A percentile compares a stretch with the other conserved stretches of the same genome.
These are phyloP conservation scores for Cercospora sojina DNA, from an alignment of 2,329 filamentous ascomycete genomes.

Conservation along the genomic window DNA sequence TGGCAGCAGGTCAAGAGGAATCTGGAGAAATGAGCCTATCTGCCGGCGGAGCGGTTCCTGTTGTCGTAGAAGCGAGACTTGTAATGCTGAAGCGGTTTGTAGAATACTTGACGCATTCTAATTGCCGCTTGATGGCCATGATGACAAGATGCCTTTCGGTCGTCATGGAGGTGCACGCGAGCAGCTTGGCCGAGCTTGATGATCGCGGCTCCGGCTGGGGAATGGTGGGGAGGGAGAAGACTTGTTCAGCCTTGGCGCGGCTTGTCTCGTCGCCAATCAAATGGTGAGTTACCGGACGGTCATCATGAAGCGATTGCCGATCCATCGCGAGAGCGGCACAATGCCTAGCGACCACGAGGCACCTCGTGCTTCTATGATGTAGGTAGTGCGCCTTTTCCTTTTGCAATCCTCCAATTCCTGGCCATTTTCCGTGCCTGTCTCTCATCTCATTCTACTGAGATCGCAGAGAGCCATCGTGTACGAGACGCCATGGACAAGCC, in stretches of 20 bases:
- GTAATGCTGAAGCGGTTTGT: not conserved
- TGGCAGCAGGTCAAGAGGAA: constrained; percentile 29
- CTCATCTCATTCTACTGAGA: not conserved
- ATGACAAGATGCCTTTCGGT: no score
- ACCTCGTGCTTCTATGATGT: constrained; percentile 4
- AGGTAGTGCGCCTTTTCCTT: not conserved
- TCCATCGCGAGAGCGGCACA: constrained; percentile 1
- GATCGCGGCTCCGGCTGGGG: not conserved
- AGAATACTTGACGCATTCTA: not conserved
- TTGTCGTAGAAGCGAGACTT: not conserved
- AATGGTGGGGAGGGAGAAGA: not conserved
- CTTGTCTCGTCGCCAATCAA: constrained; percentile 2
- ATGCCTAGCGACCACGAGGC: constrained; percentile 3
- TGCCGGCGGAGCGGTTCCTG: not conserved
- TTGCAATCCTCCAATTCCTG: not conserved
- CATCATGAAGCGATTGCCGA: not conserved
- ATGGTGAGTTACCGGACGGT: not conserved
- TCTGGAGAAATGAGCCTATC: constrained; percentile 17
- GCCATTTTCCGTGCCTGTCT: not conserved
- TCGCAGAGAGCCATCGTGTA: not conserved
- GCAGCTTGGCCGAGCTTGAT: constrained; percentile 10
- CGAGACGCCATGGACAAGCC: constrained; percentile 5
- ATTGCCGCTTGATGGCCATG: not conserved
- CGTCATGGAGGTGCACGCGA: no score
- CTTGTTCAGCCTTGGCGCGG: not conserved